Percentiles rank a stretch among this genome's conserved stretches.
phyloP scores from a whole-genome alignment of 2,329 filamentous ascomycete species.

The Venturia asperata region DNA sequence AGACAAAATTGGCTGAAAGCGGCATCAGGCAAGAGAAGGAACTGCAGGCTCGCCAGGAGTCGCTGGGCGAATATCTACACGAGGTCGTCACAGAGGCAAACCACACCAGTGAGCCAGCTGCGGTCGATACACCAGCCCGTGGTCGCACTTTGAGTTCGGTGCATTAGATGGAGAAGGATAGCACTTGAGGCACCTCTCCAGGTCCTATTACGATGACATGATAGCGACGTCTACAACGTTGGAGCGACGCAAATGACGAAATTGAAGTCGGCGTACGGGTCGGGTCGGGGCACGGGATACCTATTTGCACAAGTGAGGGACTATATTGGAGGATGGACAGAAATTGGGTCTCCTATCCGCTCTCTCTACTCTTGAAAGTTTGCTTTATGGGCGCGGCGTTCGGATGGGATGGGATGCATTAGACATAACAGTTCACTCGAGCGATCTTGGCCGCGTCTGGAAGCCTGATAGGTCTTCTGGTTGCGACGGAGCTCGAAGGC shows the following conservation, averaged over 20 bases:
- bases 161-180: background rate
- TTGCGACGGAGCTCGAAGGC: background rate
- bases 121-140: background rate
- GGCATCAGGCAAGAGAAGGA: slow-evolving; percentile 13
- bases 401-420: background rate
- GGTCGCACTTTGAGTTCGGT: slow-evolving; percentile 4
- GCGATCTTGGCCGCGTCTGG: background rate
- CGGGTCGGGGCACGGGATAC: background rate
- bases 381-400: background rate
- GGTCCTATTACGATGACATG: background rate
- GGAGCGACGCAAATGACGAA: background rate
- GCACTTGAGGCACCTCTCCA: background rate
- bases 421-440: slow-evolving; percentile 1
- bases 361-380: slow-evolving; percentile 4
- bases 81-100: slow-evolving; percentile 98
- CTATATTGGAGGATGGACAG: background rate
- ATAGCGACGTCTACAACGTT: background rate
- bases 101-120: slow-evolving; percentile 57
- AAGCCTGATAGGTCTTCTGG: slow-evolving; percentile 3
- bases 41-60: background rate
- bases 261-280: background rate
- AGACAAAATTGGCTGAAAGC: slow-evolving; percentile 12
- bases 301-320: background rate
- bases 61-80: slow-evolving; percentile 52
- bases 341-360: background rate